These are phyloP conservation scores for Apiotrichum sp. DNA, from an alignment of 1,284 basidiomycete genomes.

Conservation along the genomic window DNA sequence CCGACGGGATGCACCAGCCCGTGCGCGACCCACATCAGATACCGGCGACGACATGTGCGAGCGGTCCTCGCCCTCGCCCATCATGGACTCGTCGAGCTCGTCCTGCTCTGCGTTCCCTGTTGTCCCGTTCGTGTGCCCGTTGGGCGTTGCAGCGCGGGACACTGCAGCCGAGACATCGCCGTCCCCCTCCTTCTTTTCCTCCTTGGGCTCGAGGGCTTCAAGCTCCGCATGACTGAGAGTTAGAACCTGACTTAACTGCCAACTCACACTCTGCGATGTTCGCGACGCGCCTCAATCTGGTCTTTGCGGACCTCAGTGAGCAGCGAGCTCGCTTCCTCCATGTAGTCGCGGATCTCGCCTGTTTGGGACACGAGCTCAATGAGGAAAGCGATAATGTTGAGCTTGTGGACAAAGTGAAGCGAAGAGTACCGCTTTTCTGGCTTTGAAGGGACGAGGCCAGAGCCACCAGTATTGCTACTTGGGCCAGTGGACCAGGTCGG, in stretches of 20 bases:
- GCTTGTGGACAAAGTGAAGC: constrained; percentile 69
- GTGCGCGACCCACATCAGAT: constrained; percentile 1
- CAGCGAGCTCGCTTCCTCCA: constrained; percentile 83
- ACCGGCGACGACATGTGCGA: constrained; percentile 10
- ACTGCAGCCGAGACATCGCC: constrained; percentile 52
- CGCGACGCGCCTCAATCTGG: constrained; percentile 85
- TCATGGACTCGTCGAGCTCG: constrained; percentile 35
- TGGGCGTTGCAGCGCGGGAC: constrained; percentile 18
- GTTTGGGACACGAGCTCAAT: constrained; percentile 85
- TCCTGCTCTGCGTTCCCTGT: constrained; percentile 30
- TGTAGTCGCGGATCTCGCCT: constrained; percentile 74
- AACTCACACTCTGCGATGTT: constrained; percentile 76
- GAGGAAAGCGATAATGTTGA: constrained; percentile 79
- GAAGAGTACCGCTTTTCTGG: constrained; percentile 65
- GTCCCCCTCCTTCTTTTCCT: constrained; percentile 48
- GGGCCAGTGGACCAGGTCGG: constrained; percentile 46
- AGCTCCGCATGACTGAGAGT: constrained; percentile 42
- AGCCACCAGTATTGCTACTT: constrained; percentile 38
- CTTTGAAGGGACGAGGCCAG: constrained; percentile 39
- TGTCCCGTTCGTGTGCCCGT: constrained; percentile 23
- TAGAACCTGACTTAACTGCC: background rate
- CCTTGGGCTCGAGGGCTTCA: constrained; percentile 43
- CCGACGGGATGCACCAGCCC: constrained; percentile 27
- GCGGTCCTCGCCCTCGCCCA: constrained; percentile 11
- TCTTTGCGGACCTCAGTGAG: constrained; percentile 90